Conservation (phyloP, 805 yeast species). For the Pichia scutulata region DNA sequence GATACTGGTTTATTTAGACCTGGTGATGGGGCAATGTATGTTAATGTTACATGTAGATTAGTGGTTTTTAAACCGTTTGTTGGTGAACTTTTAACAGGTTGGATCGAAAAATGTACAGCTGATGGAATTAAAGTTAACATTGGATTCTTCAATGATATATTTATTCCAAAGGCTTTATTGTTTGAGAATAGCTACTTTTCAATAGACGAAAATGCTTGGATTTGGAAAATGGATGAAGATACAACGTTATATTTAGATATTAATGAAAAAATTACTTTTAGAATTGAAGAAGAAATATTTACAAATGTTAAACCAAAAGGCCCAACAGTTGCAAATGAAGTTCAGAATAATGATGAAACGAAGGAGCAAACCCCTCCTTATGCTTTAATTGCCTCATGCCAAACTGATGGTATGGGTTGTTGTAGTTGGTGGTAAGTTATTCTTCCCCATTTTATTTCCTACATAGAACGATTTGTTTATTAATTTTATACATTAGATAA, state of each 20-base stretch:
- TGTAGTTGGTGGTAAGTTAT: conserved; percentile 85
- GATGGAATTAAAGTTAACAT: conserved; percentile 82
- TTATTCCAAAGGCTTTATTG: conserved; percentile 73
- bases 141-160: conserved; percentile 88
- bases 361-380: conserved; percentile 62
- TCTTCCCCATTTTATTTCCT: not conserved
- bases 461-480: not conserved
- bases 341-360: conserved; percentile 28
- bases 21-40: conserved; percentile 87
- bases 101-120: conserved; percentile 81
- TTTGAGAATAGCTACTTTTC: conserved; percentile 48
- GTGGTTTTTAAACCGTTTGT: conserved; percentile 89
- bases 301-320: conserved; percentile 75
- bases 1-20: conserved; percentile 88
- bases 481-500: not conserved
- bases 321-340: conserved; percentile 31
- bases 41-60: conserved; percentile 65
- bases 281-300: conserved; percentile 85
- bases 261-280: conserved; percentile 84
- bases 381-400: conserved; percentile 82
- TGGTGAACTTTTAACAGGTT: conserved; percentile 88
- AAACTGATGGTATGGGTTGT: conserved; percentile 94
- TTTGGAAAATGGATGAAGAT: conserved; percentile 73
- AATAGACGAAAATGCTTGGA: conserved; percentile 86
- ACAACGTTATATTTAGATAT: conserved; percentile 77